Conservation (phyloP, 768 basidiomycete genomes). For the Amanita phalloides region DNA sequence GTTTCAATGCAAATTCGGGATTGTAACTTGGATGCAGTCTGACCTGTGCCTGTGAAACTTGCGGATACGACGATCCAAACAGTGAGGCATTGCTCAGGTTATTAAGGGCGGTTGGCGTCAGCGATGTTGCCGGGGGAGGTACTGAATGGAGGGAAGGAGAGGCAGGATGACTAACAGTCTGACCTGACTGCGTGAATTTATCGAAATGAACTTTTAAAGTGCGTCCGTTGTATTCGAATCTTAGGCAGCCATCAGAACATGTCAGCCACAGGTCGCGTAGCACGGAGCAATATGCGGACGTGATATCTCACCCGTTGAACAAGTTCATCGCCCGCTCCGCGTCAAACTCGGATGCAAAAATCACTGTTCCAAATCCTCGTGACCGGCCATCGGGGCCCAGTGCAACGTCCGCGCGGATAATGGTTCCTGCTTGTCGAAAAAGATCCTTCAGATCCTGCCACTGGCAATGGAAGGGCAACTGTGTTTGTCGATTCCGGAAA, state of each 20-base stretch:
- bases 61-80: slow-evolving; percentile 23
- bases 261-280: background rate
- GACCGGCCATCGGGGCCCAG: slow-evolving; percentile 83
- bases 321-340: slow-evolving; percentile 75
- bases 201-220: slow-evolving; percentile 87
- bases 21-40: slow-evolving; percentile 7
- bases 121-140: slow-evolving; percentile 3
- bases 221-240: slow-evolving; percentile 84
- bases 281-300: background rate
- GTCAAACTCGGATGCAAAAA: slow-evolving; percentile 74
- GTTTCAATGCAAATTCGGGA: slow-evolving; percentile 11
- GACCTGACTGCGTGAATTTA: slow-evolving; percentile 45
- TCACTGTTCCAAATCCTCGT: slow-evolving; percentile 87
- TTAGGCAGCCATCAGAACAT: slow-evolving; percentile 18
- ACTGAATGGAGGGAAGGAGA: slow-evolving; percentile 12
- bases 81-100: background rate
- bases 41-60: slow-evolving; percentile 7
- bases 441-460: slow-evolving; percentile 99
- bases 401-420: slow-evolving; percentile 85
- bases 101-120: slow-evolving; percentile 6
- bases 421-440: slow-evolving; percentile 83
- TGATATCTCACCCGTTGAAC: slow-evolving; percentile 68
- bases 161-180: slow-evolving; percentile 13
- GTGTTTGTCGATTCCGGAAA: slow-evolving; percentile 17
- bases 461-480: slow-evolving; percentile 90